Percentiles rank a stretch among this genome's conserved stretches.
These are phyloP conservation scores for Blastobotrys capitulatus DNA, from an alignment of 1,139 yeast species.

Conservation along the genomic window DNA sequence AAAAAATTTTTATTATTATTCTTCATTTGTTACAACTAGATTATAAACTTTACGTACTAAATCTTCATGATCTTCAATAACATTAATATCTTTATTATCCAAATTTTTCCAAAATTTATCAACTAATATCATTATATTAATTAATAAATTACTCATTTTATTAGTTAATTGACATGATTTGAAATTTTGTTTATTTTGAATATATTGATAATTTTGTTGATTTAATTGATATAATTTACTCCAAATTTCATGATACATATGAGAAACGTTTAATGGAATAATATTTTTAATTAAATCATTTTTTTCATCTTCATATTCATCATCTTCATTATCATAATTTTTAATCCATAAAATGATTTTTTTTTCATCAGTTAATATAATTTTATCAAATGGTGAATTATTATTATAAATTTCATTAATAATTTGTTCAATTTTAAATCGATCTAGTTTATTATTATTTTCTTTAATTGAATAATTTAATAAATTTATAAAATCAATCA, in stretches of 20 bases:
- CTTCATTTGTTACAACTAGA: not conserved
- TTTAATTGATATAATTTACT: not conserved
- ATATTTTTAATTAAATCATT: not conserved
- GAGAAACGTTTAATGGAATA: not conserved
- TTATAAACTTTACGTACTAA: not conserved
- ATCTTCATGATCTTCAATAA: slow-evolving; percentile 1
- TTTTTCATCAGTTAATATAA: not conserved
- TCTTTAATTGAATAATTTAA: not conserved
- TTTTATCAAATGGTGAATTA: not conserved
- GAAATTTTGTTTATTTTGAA: not conserved
- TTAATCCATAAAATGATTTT: not conserved
- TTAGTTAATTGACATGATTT: not conserved
- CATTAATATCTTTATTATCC: not conserved
- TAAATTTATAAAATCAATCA: slow-evolving; percentile 11
- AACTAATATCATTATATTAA: not conserved
- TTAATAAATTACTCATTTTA: not conserved
- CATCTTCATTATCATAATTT: too few species aligned
- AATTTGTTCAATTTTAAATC: slow-evolving; percentile 12
- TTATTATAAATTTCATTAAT: slow-evolving; percentile 7
- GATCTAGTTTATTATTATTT: slow-evolving; percentile 4
- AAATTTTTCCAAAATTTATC: not conserved
- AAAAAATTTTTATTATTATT: too few species aligned
- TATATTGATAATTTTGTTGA: not conserved
- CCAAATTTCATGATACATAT: slow-evolving; percentile 5
- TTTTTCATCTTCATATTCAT: too few species aligned